Percentiles rank a stretch among this genome's conserved stretches.
Evolutionary conservation across 2,329 filamentous ascomycete species (phyloP).

Genomic region (Zelopaecilomyces penicillatus): DNA sequence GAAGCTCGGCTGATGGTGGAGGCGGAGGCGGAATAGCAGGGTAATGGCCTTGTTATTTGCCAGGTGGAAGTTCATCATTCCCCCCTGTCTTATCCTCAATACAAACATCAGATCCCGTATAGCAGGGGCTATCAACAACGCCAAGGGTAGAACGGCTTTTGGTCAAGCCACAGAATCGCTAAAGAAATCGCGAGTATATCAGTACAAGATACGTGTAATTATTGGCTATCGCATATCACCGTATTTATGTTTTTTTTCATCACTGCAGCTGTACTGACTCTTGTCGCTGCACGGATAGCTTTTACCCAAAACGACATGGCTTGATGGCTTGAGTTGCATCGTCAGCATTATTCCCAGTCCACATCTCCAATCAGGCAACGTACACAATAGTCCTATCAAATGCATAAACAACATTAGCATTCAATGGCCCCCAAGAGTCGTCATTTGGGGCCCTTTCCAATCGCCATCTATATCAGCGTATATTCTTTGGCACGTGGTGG

Average conservation of each 20-base stretch:
- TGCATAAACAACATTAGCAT: no score
- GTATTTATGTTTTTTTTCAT: neutral
- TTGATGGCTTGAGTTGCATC: neutral
- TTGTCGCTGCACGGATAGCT: neutral
- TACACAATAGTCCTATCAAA: no score
- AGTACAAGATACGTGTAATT: no score
- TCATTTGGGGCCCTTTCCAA: no score
- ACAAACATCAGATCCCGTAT: neutral
- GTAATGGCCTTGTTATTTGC: slow-evolving; percentile 3
- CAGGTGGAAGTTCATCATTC: neutral
- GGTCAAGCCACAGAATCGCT: neutral
- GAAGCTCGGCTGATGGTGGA: slow-evolving; percentile 1
- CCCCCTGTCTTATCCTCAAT: slow-evolving; percentile 1
- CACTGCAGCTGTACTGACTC: neutral
- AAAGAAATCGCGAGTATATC: no score
- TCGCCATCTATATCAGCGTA: no score
- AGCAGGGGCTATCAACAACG: neutral
- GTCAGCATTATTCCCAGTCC: no score
- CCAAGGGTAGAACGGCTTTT: neutral
- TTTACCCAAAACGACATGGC: neutral
- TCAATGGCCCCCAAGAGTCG: no score
- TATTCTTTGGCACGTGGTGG: no score
- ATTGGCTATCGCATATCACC: no score
- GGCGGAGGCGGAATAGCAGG: neutral
- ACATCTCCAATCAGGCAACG: no score